Base-by-base conservation (phyloP, 352 stramenopile species). In the Albugo laibachii region DNA sequence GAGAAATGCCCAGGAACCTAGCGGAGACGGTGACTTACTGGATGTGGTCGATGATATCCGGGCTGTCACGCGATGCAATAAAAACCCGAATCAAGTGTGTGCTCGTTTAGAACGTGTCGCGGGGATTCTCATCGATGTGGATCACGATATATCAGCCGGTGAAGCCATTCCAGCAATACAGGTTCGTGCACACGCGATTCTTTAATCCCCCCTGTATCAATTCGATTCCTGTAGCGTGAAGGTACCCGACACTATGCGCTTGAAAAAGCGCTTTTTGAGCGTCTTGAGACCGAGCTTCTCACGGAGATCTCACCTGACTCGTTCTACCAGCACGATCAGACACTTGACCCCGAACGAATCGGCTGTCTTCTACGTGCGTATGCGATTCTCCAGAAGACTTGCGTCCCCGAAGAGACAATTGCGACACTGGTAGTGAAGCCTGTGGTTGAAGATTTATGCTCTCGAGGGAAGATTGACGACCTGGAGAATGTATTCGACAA, bases 231-330 rank as follows among this genome's bases (percentile, higher is more conserved):
- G 11, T 15, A 19, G 13, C 24, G 35, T 42, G 24, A 31, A 31
- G 24, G 24, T 31, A 31, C 24, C 8, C 24, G 24, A 31, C 24
- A 31, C 24, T 31, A 31, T 31, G 24, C 24, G 24, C 24, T 84
- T 45, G 76, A 88, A 63, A 71, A 85, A 51, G 75, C 69, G 24
- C 54, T 88, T 24, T 46, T 84, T 19, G 61, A 61, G 16, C 66
- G 70, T n/a, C 58, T 88, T 5, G 76, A 92, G 57, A 84, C 79
- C 1, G 79, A 92, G 49, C 80, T 92, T 36, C 65, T 74, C 24
- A 86, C 79, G 11, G 76, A 92, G 49, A 82, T 92, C 34, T 79
- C 88, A 13, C 79, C 79, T 0, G 79, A 92, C 50, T 86, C 75
- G 11, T 91, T 91, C 38, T 92, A 92, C 58, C 73, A 73, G 41